phyloP scores from a whole-genome alignment of 371 early-diverging fungal genomes.

The Homolaphlyctis polyrhiza region DNA sequence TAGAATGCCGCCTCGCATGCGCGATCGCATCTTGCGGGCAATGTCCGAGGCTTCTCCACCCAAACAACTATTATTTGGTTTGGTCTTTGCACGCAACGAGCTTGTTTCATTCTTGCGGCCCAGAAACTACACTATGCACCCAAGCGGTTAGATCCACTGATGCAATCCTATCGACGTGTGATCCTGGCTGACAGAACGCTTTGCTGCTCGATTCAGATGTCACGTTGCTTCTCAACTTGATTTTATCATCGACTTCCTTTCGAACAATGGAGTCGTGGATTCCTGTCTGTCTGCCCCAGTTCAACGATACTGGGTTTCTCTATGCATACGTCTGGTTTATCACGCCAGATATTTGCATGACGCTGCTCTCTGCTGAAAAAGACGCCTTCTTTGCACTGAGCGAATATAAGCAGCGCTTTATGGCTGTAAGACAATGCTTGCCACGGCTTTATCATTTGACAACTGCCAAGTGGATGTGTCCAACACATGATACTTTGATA shows the following conservation, averaged over 20 bases:
- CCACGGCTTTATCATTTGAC: no score
- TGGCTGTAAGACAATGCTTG: no score
- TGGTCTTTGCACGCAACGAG: slow-evolving; percentile 69
- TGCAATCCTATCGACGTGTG: background rate
- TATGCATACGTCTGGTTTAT: slow-evolving; percentile 85
- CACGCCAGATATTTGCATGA: slow-evolving; percentile 60
- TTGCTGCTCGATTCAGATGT: slow-evolving; percentile 47
- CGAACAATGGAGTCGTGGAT: slow-evolving; percentile 82
- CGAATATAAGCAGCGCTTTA: slow-evolving; percentile 59
- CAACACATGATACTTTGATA: no score
- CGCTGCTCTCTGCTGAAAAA: slow-evolving; percentile 73
- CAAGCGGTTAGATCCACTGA: slow-evolving; percentile 43
- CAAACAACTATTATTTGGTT: slow-evolving; percentile 66
- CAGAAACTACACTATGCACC: slow-evolving; percentile 71
- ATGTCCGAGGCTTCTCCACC: background rate
- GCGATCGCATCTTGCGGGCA: slow-evolving; percentile 10
- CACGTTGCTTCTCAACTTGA: slow-evolving; percentile 77
- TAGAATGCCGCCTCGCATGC: slow-evolving; percentile 46
- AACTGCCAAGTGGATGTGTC: slow-evolving; percentile 5
- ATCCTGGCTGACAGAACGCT: background rate
- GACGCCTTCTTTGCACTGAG: slow-evolving; percentile 78
- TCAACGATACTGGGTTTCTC: slow-evolving; percentile 82
- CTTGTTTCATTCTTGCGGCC: slow-evolving; percentile 75
- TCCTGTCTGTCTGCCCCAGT: slow-evolving; percentile 91
- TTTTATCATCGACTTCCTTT: slow-evolving; percentile 66